These are phyloP conservation scores for Cyberlindnera euphorbiiphila DNA, from an alignment of 805 yeast species.

Conservation along the genomic window DNA sequence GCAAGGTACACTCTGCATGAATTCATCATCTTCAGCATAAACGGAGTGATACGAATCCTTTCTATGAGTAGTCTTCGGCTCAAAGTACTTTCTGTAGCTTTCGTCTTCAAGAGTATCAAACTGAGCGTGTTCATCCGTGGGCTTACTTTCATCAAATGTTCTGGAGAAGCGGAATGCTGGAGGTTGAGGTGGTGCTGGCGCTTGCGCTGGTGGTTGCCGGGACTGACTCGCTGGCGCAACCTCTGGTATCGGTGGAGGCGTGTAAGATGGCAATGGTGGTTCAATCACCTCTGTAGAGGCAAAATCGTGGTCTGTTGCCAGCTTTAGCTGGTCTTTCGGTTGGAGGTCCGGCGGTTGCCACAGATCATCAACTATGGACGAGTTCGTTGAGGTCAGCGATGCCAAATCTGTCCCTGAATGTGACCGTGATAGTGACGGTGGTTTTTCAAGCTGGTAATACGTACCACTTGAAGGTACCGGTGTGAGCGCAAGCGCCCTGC, in stretches of 20 bases:
- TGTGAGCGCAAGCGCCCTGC: slow-evolving; percentile 7
- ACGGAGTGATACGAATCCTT: slow-evolving; percentile 40
- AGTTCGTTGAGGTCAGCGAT: slow-evolving; percentile 15
- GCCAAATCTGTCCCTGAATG: slow-evolving; percentile 4
- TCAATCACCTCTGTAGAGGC: slow-evolving; percentile 14
- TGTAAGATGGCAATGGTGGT: slow-evolving; percentile 5
- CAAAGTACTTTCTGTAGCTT: slow-evolving; percentile 6
- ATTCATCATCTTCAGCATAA: slow-evolving; percentile 32
- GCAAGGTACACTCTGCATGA: slow-evolving; percentile 42
- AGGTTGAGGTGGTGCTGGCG: not conserved
- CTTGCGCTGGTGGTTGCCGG: too few species aligned
- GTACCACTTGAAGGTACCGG: slow-evolving; percentile 1
- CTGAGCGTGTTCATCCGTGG: not conserved
- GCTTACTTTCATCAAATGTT: too few species aligned
- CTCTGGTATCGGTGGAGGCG: slow-evolving; percentile 15
- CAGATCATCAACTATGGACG: slow-evolving; percentile 25
- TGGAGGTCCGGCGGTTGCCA: slow-evolving; percentile 39
- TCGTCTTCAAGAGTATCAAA: slow-evolving; percentile 2
- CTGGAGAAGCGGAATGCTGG: too few species aligned
- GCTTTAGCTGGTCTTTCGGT: slow-evolving; percentile 36
- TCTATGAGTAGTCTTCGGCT: slow-evolving; percentile 23
- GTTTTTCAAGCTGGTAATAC: slow-evolving; percentile 1
- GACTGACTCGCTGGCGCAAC: not conserved
- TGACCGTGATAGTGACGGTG: not conserved
- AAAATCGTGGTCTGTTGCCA: slow-evolving; percentile 27